These are phyloP conservation scores for Crithidia expoeki DNA, from an alignment of 208 protist genomes.

Conservation along the genomic window DNA sequence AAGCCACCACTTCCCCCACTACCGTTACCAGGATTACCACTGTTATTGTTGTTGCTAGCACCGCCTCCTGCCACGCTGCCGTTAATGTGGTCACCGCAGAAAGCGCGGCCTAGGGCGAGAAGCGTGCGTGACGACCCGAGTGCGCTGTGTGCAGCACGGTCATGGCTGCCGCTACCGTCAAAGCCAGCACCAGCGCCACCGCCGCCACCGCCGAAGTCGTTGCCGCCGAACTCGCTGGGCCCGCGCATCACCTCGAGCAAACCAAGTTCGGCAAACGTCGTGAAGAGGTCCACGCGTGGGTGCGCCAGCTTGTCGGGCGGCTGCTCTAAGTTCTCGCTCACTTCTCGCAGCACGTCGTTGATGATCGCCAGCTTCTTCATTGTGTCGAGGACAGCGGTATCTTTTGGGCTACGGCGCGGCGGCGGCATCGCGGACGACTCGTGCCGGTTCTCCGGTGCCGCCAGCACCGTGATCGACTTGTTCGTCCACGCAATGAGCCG, in stretches of 20 bases:
- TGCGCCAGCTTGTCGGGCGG: constrained; percentile 25
- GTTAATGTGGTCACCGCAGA: background rate
- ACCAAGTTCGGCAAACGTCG: constrained; percentile 66
- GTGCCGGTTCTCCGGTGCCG: constrained; percentile 44
- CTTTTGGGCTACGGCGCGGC: constrained; percentile 53
- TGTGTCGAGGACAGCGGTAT: constrained; percentile 45
- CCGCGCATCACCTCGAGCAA: constrained; percentile 42
- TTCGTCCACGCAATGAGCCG: constrained; percentile 67
- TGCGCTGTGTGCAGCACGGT: background rate
- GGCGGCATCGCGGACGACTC: constrained; percentile 49
- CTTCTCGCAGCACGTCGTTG: constrained; percentile 55
- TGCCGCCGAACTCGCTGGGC: background rate
- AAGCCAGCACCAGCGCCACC: background rate
- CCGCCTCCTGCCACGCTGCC: background rate
- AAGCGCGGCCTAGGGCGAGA: background rate
- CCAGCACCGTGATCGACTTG: constrained; percentile 58
- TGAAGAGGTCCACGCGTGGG: constrained; percentile 50
- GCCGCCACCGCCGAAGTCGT: background rate
- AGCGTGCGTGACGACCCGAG: constrained; percentile 2
- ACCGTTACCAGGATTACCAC: background rate
- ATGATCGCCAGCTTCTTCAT: constrained; percentile 60
- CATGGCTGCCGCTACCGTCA: background rate
- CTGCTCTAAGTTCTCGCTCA: constrained; percentile 17
- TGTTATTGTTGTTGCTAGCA: background rate
- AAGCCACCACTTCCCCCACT: background rate